Evolutionary conservation across 257 asterid species (phyloP).

Genomic region (Ocimum tenuiflorum): DNA sequence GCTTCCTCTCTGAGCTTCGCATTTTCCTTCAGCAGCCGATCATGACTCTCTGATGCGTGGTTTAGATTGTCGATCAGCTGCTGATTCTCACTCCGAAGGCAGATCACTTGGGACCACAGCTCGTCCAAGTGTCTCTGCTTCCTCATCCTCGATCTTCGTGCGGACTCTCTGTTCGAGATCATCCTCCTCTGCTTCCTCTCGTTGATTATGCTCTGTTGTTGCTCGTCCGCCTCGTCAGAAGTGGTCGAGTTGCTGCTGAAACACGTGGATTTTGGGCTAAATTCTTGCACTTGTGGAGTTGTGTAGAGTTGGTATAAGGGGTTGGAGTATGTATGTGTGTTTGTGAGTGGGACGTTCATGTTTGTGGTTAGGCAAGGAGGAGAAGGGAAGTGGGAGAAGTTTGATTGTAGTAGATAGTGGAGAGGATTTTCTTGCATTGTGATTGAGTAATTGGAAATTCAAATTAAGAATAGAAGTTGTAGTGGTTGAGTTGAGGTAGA

Average conservation of each 20-base stretch:
- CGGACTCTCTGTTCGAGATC: constrained; percentile 71
- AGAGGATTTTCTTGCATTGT: constrained; percentile 59
- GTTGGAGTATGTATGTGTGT: constrained; percentile 27
- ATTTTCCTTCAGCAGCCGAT: constrained; percentile 46
- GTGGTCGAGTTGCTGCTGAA: constrained; percentile 78
- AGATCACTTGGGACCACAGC: constrained; percentile 80
- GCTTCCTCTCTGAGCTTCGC: constrained; percentile 58
- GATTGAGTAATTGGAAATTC: background rate
- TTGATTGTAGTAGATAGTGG: constrained; percentile 43
- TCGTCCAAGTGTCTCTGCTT: constrained; percentile 65
- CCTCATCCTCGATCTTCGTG: no score
- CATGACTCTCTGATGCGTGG: constrained; percentile 48
- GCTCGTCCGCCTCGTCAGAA: constrained; percentile 76
- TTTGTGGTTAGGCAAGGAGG: constrained; percentile 23
- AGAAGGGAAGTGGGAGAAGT: constrained; percentile 35
- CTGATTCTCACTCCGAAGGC: constrained; percentile 72
- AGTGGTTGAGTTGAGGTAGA: constrained; percentile 4
- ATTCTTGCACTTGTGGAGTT: constrained; percentile 22
- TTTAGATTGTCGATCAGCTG: constrained; percentile 56
- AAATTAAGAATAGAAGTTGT: no score
- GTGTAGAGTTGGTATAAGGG: constrained; percentile 28
- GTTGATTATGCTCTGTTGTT: constrained; percentile 49
- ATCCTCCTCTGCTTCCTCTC: constrained; percentile 81
- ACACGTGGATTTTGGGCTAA: constrained; percentile 37
- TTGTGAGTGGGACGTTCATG: constrained; percentile 20